phyloP scores from a whole-genome alignment of 176 grass and related monocot genomes.

The Hsuehochloa calcarea region DNA sequence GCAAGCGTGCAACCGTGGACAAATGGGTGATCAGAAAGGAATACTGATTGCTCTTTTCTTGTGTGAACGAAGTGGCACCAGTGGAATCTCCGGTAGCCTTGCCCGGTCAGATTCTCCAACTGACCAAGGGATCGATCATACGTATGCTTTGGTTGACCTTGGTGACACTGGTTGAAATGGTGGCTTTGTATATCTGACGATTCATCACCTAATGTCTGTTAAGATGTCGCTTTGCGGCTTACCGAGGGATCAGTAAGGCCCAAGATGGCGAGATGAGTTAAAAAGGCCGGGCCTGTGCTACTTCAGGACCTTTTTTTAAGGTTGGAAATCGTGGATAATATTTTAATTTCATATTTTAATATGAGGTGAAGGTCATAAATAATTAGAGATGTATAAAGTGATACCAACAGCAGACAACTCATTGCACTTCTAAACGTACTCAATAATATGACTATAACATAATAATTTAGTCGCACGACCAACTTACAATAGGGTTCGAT shows the following conservation, averaged over 20 bases:
- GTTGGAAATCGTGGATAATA: no score
- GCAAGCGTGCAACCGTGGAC: neutral
- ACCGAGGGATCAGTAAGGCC: neutral
- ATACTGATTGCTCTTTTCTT: neutral
- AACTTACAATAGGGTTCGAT: no score
- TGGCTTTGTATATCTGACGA: no score
- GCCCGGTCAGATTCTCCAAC: neutral
- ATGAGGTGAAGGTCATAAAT: no score
- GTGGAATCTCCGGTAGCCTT: constrained; percentile 28
- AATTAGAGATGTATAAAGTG: no score
- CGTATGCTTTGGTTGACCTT: neutral
- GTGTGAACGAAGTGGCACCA: constrained; percentile 22
- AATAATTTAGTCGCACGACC: no score
- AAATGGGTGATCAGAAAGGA: neutral
- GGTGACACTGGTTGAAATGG: neutral
- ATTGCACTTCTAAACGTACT: no score
- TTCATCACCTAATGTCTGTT: neutral
- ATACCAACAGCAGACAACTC: no score
- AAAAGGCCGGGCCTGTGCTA: neutral
- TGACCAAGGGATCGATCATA: neutral
- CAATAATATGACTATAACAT: no score
- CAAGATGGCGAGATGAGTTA: neutral
- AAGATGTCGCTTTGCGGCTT: neutral
- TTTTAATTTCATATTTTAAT: no score
- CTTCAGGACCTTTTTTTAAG: neutral